phyloP scores from a whole-genome alignment of 2,329 filamentous ascomycete genomes.

The Epichloe sibirici region DNA sequence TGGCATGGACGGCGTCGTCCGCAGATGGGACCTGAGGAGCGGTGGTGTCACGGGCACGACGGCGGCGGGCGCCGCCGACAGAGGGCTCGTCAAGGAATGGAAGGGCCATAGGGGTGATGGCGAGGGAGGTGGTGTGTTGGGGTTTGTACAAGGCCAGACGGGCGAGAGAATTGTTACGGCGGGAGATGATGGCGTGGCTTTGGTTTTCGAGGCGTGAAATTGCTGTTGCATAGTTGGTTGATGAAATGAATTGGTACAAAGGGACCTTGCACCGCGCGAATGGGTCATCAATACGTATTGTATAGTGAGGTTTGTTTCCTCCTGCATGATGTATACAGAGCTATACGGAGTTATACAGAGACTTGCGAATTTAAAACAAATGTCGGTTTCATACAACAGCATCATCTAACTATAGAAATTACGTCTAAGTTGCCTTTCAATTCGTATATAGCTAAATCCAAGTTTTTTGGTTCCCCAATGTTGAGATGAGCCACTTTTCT shows the following conservation, averaged over 20 bases:
- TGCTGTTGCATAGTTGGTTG: not conserved
- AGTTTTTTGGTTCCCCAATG: conserved; percentile 9
- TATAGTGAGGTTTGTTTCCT: no score
- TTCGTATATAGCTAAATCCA: not conserved
- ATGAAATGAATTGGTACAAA: not conserved
- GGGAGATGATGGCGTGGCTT: conserved; percentile 66
- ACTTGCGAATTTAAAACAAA: no score
- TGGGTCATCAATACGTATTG: no score
- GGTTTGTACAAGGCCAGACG: conserved; percentile 71
- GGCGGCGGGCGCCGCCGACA: conserved; percentile 28
- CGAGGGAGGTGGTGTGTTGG: conserved; percentile 78
- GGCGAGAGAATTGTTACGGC: conserved; percentile 74
- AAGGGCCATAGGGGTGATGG: conserved; percentile 76
- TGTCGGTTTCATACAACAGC: no score
- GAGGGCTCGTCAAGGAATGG: conserved; percentile 76
- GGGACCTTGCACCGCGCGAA: no score
- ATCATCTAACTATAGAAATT: no score
- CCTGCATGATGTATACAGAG: no score
- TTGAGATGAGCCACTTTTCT: conserved; percentile 12
- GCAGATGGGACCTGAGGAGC: conserved; percentile 73
- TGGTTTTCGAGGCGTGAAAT: conserved; percentile 51
- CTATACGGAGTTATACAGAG: no score
- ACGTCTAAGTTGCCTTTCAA: not conserved
- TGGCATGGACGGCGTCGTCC: conserved; percentile 84
- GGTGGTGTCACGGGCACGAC: conserved; percentile 20